Conservation (phyloP, 2,329 filamentous ascomycete genomes). For the Neurospora sp. region DNA sequence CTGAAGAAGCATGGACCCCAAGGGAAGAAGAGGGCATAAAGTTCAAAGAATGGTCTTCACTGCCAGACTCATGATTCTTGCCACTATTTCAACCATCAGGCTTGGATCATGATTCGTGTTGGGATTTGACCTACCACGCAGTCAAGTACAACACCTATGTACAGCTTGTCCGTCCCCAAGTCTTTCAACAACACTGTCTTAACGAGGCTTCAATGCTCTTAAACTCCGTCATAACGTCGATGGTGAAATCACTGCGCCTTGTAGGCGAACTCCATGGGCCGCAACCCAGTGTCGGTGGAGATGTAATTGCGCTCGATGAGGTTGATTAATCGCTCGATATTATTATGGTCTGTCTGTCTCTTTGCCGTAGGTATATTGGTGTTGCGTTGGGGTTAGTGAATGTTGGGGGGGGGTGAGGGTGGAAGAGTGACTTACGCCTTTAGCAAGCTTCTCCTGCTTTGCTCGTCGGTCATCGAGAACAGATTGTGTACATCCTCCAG, state of each 20-base stretch:
- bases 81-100: too few species aligned
- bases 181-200: too few species aligned
- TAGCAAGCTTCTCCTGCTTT: background rate
- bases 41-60: background rate
- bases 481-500: background rate
- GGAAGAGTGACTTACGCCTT: background rate
- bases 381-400: background rate
- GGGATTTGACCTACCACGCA: too few species aligned
- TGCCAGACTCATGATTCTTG: too few species aligned
- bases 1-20: background rate
- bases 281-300: conserved; percentile 16
- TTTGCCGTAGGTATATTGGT: too few species aligned
- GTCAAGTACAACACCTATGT: too few species aligned
- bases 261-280: conserved; percentile 35
- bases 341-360: too few species aligned
- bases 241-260: conserved; percentile 37
- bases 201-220: too few species aligned
- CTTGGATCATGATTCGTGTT: too few species aligned
- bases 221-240: conserved; percentile 31
- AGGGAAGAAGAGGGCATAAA: background rate
- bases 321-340: too few species aligned
- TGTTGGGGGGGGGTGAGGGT: background rate
- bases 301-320: conserved; percentile 1
- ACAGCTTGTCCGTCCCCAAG: too few species aligned
- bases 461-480: background rate